These are phyloP conservation scores for Trichoderma asperellum DNA, from an alignment of 2,329 filamentous ascomycete genomes.

Conservation along the genomic window DNA sequence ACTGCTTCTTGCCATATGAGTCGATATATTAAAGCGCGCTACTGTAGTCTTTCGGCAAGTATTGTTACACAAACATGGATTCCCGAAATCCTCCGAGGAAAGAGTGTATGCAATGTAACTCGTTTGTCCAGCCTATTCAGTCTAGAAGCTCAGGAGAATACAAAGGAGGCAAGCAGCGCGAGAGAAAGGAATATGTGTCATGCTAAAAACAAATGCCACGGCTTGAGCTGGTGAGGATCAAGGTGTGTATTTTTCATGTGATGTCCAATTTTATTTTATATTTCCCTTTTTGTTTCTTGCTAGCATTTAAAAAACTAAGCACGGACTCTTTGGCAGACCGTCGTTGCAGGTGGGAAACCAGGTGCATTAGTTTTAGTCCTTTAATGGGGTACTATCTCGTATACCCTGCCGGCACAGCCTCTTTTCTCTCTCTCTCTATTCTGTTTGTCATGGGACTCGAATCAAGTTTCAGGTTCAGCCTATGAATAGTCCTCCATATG, in stretches of 20 bases:
- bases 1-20: background rate
- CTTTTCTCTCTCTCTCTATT: background rate
- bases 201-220: background rate
- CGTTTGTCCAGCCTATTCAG: background rate
- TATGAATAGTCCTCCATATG: background rate
- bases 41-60: background rate
- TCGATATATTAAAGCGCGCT: background rate
- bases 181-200: constrained; percentile 6
- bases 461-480: background rate
- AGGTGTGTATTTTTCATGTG: background rate
- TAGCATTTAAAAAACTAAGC: background rate
- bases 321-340: background rate
- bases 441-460: background rate
- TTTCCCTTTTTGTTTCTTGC: background rate
- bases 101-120: background rate
- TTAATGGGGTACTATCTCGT: constrained; percentile 9
- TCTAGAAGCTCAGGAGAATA: background rate
- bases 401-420: constrained; percentile 5
- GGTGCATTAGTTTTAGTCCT: background rate
- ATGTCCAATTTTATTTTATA: background rate
- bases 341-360: constrained; percentile 5
- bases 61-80: background rate
- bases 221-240: background rate
- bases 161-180: background rate
- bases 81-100: background rate